Evolutionary conservation across 73 alveolate genomes (phyloP).

Genomic region (Blepharisma stoltei): DNA sequence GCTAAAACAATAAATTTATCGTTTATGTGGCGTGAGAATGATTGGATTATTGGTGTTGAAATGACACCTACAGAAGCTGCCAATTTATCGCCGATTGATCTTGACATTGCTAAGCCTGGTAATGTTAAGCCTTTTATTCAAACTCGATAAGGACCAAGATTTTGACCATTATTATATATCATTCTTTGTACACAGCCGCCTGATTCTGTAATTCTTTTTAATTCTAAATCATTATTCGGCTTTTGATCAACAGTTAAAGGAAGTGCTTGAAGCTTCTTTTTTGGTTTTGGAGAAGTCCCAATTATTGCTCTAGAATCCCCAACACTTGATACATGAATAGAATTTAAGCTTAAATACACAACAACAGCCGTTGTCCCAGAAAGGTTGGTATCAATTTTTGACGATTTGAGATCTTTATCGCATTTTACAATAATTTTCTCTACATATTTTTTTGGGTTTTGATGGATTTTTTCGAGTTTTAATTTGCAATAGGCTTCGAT

Average conservation of each 20-base stretch:
- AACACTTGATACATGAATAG: conserved; percentile 42
- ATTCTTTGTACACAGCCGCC: conserved; percentile 51
- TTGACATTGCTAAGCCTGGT: conserved; percentile 59
- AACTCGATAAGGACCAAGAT: conserved; percentile 44
- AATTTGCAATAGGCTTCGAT: background rate
- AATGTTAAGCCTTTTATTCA: conserved; percentile 36
- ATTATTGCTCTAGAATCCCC: conserved; percentile 57
- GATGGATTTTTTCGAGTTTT: background rate
- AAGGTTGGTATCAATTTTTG: background rate
- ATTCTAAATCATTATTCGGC: conserved; percentile 39
- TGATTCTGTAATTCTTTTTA: conserved; percentile 34
- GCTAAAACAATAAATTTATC: conserved; percentile 41
- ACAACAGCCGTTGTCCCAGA: conserved; percentile 25
- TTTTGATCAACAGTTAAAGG: conserved; percentile 52
- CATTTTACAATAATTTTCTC: conserved; percentile 1
- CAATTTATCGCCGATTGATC: conserved; percentile 51
- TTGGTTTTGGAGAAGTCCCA: conserved; percentile 33
- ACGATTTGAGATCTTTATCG: background rate
- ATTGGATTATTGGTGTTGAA: conserved; percentile 46
- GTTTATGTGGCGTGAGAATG: background rate
- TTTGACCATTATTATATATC: conserved; percentile 38
- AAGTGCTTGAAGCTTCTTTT: conserved; percentile 20
- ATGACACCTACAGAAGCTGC: conserved; percentile 52
- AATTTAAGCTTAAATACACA: background rate
- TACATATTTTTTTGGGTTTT: background rate